Evolutionary conservation across 2,329 filamentous ascomycete species (phyloP).

Genomic region (Exophiala sp.): DNA sequence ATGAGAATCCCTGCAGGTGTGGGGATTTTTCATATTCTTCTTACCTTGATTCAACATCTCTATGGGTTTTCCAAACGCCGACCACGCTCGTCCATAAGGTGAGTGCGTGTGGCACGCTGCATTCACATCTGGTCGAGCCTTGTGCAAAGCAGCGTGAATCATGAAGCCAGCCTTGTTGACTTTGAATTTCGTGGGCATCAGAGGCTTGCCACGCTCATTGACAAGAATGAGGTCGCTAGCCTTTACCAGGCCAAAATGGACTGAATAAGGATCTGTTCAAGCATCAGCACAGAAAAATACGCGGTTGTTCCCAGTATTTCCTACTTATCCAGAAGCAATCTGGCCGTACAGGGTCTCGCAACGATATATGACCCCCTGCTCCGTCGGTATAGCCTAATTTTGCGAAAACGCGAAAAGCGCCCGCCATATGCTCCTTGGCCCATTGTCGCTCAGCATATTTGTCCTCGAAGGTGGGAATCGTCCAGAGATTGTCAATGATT

Average conservation of each 20-base stretch:
- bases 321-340: conserved; percentile 65
- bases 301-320: neutral
- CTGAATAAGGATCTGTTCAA: conserved; percentile 14
- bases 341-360: conserved; percentile 61
- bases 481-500: too few relatives aligned
- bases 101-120: conserved; percentile 67
- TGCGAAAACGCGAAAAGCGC: conserved; percentile 64
- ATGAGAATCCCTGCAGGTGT: too few relatives aligned
- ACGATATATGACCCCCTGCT: conserved; percentile 64
- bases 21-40: too few relatives aligned
- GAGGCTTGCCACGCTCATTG: conserved; percentile 58
- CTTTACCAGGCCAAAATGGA: conserved; percentile 62
- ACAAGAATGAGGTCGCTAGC: conserved; percentile 66
- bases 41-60: conserved; percentile 36
- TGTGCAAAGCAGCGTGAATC: conserved; percentile 66
- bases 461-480: conserved; percentile 39
- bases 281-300: neutral
- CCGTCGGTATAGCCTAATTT: conserved; percentile 65
- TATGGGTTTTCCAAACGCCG: conserved; percentile 55
- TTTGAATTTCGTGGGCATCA: conserved; percentile 58
- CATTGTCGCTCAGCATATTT: conserved; percentile 58
- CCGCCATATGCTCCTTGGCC: conserved; percentile 63
- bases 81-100: conserved; percentile 63
- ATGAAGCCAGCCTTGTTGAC: conserved; percentile 66
- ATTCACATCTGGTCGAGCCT: conserved; percentile 60